Evolutionary conservation across 2,329 filamentous ascomycete species (phyloP).

Genomic region (Botrytis elliptica): DNA sequence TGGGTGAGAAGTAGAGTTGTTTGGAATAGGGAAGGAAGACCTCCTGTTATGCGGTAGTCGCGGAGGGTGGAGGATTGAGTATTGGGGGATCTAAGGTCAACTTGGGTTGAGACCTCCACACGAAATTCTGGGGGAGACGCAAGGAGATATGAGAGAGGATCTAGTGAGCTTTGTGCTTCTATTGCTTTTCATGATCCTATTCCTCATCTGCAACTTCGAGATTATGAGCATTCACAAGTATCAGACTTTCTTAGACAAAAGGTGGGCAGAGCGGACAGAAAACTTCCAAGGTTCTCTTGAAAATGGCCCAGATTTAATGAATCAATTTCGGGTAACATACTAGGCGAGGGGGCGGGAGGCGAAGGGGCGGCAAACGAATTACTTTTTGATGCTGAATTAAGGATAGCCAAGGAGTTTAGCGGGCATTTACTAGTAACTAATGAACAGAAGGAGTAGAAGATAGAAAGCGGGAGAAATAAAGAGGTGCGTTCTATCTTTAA

Average conservation of each 20-base stretch:
- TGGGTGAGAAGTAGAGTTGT: constrained; percentile 90
- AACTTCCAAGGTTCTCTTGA: neutral
- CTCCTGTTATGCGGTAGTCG: constrained; percentile 82
- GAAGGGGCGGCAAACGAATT: neutral
- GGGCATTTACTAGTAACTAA: neutral
- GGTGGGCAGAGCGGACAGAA: neutral
- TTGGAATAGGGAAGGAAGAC: constrained; percentile 93
- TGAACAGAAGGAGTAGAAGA: neutral
- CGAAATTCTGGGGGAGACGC: neutral
- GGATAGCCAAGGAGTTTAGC: neutral
- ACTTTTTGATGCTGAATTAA: neutral
- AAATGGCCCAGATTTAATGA: neutral
- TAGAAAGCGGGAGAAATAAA: neutral
- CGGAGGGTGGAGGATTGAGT: constrained; percentile 22
- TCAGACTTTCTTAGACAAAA: neutral
- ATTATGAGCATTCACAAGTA: neutral
- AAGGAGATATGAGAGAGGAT: neutral
- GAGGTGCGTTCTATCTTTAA: neutral
- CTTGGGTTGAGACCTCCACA: neutral
- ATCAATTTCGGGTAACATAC: neutral
- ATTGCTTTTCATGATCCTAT: neutral
- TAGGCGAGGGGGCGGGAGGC: neutral
- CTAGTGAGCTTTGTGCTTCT: neutral
- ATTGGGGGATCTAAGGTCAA: neutral
- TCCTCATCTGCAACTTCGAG: neutral